phyloP scores from a whole-genome alignment of 345 rosid species.

The Citrus sp. region DNA sequence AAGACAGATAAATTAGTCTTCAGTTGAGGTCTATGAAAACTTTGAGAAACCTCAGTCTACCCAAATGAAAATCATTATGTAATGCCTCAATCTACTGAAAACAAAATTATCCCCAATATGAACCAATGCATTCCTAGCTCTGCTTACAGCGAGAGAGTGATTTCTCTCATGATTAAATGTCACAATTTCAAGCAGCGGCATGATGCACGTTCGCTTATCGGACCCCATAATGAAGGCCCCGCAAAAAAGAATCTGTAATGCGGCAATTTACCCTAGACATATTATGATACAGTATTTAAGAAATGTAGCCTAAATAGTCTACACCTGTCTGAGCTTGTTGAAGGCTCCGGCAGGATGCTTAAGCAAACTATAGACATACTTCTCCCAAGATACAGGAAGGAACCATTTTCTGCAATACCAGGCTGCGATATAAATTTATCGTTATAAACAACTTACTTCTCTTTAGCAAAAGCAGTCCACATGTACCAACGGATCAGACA shows the following conservation, averaged over 20 bases:
- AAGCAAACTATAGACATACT: too few species aligned
- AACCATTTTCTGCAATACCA: too few species aligned
- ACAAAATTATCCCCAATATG: conserved; percentile 21
- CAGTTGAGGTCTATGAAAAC: not conserved
- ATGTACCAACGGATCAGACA: too few species aligned
- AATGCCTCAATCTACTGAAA: not conserved
- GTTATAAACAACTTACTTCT: too few species aligned
- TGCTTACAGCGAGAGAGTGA: conserved; percentile 28
- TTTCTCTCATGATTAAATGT: conserved; percentile 39
- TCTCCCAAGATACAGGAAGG: too few species aligned
- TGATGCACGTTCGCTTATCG: too few species aligned
- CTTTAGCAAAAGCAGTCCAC: too few species aligned
- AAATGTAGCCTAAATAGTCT: conserved; percentile 28
- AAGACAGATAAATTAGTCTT: too few species aligned
- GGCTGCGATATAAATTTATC: too few species aligned
- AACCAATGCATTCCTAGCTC: not conserved
- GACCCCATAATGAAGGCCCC: conserved; percentile 24
- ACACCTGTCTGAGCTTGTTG: conserved; percentile 53
- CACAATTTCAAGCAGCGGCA: too few species aligned
- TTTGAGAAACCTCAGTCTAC: not conserved
- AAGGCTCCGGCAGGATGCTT: not conserved
- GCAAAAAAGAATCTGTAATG: conserved; percentile 34
- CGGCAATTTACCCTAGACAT: too few species aligned
- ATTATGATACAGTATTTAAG: conserved; percentile 28
- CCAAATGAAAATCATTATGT: not conserved